Conservation (phyloP, 345 rosid species). For the Mallotus nudiflorus region DNA sequence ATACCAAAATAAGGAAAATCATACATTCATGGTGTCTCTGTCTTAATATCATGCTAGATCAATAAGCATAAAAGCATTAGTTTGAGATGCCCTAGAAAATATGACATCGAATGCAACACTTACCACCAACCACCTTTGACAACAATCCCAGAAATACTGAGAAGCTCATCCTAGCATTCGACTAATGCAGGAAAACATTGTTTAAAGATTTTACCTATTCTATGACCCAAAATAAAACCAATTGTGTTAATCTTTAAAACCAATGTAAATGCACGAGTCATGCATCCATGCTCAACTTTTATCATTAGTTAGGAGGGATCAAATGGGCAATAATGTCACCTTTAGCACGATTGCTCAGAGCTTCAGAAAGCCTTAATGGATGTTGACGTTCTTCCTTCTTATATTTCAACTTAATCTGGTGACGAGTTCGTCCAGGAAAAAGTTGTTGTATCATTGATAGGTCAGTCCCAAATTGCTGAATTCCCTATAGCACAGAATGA, state of each 20-base stretch:
- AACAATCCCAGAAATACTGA: no score
- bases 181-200: background rate
- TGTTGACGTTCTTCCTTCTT: conserved; percentile 75
- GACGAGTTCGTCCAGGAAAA: conserved; percentile 67
- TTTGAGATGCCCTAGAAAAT: background rate
- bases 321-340: conserved; percentile 32
- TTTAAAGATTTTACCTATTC: background rate
- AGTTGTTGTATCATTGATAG: conserved; percentile 69
- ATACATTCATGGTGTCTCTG: background rate
- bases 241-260: background rate
- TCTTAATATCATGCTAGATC: background rate
- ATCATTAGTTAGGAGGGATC: no score
- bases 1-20: background rate
- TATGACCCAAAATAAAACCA: background rate
- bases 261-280: no score
- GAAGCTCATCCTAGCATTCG: background rate
- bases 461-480: conserved; percentile 78
- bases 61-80: background rate
- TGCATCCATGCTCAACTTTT: background rate
- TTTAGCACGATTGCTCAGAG: conserved; percentile 53
- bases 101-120: background rate
- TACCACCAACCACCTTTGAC: background rate
- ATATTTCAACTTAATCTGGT: conserved; percentile 67
- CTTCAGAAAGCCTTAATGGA: conserved; percentile 60
- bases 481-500: conserved; percentile 42